Percentiles rank a stretch among this genome's conserved stretches.
Evolutionary conservation across 495 filamentous ascomycete genomes (phyloP).

Genomic region (Penicillium argentinense): DNA sequence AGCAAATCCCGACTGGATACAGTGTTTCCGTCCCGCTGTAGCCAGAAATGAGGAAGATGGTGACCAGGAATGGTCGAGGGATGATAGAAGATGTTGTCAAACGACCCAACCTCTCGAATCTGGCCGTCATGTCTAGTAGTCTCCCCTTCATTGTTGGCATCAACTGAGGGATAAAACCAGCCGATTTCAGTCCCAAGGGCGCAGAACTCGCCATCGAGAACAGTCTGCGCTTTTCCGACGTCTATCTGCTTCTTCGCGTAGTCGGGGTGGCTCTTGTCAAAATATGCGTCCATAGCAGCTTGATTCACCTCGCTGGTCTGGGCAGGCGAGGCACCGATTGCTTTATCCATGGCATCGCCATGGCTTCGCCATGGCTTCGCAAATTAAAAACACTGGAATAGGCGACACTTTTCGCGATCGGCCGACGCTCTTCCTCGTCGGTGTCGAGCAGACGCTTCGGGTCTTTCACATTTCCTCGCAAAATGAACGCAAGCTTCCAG

Average conservation of each 20-base stretch:
- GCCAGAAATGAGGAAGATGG: slow-evolving; percentile 13
- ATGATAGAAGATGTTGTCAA: slow-evolving; percentile 6
- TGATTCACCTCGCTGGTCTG: slow-evolving; percentile 1
- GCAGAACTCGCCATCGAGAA: slow-evolving; percentile 11
- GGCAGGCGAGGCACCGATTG: slow-evolving; percentile 1
- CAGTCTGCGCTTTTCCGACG: not conserved
- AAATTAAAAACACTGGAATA: slow-evolving; percentile 9
- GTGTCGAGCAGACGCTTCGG: slow-evolving; percentile 18
- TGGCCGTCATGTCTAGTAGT: slow-evolving; percentile 1
- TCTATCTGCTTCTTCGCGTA: not conserved
- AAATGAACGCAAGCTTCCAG: slow-evolving; percentile 47
- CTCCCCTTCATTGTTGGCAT: not conserved
- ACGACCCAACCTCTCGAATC: not conserved
- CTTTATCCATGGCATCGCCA: slow-evolving; percentile 6
- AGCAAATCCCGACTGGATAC: slow-evolving; percentile 8
- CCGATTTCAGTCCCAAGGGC: slow-evolving; percentile 6
- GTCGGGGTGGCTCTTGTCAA: not conserved
- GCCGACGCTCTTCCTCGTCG: slow-evolving; percentile 27
- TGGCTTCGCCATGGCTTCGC: slow-evolving; percentile 3
- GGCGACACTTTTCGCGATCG: slow-evolving; percentile 20
- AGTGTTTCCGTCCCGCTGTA: not conserved
- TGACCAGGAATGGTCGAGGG: slow-evolving; percentile 11
- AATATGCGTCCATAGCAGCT: slow-evolving; percentile 1
- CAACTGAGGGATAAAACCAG: slow-evolving; percentile 10
- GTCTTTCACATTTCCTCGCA: slow-evolving; percentile 12